A percentile compares a stretch with the other conserved stretches of the same genome.
Conservation (phyloP, 345 rosid genomes). For the Melaleuca quinquenervia region DNA sequence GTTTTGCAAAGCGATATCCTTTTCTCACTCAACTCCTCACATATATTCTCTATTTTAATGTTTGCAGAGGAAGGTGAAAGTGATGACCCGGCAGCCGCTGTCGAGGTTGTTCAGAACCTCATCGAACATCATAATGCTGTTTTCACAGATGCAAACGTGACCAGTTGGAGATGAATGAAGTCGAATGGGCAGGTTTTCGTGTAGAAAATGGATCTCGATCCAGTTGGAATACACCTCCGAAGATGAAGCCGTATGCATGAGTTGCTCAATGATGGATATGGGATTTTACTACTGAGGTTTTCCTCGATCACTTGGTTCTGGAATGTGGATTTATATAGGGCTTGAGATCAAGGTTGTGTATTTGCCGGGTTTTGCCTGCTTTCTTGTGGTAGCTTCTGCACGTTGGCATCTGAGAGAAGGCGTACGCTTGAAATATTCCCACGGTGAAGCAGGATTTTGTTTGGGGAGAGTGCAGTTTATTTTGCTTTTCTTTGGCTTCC, state of each 20-base stretch:
- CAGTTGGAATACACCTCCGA: neutral
- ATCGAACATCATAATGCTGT: slow-evolving; percentile 79
- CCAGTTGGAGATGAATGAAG: slow-evolving; percentile 42
- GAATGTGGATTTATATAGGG: neutral
- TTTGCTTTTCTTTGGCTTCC: neutral
- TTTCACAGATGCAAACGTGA: slow-evolving; percentile 79
- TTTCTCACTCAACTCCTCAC: neutral
- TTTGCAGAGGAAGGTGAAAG: slow-evolving; percentile 64
- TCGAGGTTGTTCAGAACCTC: slow-evolving; percentile 70
- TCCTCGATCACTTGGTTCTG: neutral
- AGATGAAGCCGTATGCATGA: neutral
- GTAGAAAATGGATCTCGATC: neutral
- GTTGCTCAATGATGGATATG: neutral
- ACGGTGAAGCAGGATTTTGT: neutral
- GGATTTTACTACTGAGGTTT: neutral
- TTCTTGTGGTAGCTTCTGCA: neutral
- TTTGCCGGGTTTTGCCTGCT: neutral
- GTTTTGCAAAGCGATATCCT: neutral
- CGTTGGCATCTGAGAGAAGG: neutral
- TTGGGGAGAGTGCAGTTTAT: neutral
- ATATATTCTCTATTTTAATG: slow-evolving; percentile 1
- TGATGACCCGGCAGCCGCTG: slow-evolving; percentile 57
- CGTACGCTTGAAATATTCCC: neutral
- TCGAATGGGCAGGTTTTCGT: neutral
- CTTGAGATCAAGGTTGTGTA: neutral